phyloP scores from a whole-genome alignment of 768 basidiomycete species.

The Sporobolomyces pararoseus region DNA sequence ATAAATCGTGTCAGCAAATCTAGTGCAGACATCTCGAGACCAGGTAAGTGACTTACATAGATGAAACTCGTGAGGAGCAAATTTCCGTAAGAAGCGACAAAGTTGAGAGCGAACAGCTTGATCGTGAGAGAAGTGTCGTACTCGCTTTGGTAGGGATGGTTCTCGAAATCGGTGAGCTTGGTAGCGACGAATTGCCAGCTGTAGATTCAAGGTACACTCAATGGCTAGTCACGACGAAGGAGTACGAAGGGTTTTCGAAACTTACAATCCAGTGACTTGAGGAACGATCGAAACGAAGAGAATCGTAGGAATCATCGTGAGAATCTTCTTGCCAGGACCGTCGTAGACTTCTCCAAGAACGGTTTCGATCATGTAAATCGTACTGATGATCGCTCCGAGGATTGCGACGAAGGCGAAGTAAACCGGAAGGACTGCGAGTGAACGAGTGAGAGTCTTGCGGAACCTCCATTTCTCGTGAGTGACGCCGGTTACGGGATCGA shows the following conservation, averaged over 20 bases:
- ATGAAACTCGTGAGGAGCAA: slow-evolving; percentile 91
- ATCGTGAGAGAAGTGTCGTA: slow-evolving; percentile 75
- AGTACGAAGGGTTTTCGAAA: background rate
- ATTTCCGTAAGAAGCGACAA: slow-evolving; percentile 77
- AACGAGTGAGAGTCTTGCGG: slow-evolving; percentile 68
- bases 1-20: background rate
- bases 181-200: slow-evolving; percentile 55
- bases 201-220: background rate
- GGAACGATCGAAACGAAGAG: slow-evolving; percentile 79
- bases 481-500: slow-evolving; percentile 41
- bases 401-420: slow-evolving; percentile 67
- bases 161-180: slow-evolving; percentile 80
- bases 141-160: slow-evolving; percentile 71
- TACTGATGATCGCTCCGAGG: slow-evolving; percentile 68
- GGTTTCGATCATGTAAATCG: slow-evolving; percentile 57
- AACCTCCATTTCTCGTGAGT: slow-evolving; percentile 55
- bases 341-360: slow-evolving; percentile 84
- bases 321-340: slow-evolving; percentile 72
- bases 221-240: too few species aligned
- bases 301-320: slow-evolving; percentile 75
- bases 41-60: slow-evolving; percentile 68
- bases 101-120: slow-evolving; percentile 84
- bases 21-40: slow-evolving; percentile 41
- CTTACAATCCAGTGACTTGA: slow-evolving; percentile 68
- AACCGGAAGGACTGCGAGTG: slow-evolving; percentile 47